Evolutionary conservation across 768 basidiomycete genomes (phyloP).

Genomic region (Mrakia blollopis): DNA sequence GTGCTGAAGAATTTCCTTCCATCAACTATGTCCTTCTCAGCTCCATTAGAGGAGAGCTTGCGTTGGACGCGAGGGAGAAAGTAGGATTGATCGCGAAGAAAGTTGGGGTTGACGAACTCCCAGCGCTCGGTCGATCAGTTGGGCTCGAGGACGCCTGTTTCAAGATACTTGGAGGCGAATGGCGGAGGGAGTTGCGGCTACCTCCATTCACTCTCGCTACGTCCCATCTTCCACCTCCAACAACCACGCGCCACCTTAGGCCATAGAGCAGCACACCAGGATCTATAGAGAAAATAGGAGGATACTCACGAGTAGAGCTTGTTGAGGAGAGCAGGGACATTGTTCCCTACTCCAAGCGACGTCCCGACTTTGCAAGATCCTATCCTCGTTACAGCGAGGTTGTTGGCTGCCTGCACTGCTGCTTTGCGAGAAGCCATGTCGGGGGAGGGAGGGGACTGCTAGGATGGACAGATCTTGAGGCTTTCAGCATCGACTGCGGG

Average conservation of each 20-base stretch:
- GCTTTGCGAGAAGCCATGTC: slow-evolving; percentile 5
- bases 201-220: not conserved
- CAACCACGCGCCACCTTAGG: too few species aligned
- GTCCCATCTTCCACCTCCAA: not conserved
- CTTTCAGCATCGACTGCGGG: too few species aligned
- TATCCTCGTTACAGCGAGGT: not conserved
- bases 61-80: slow-evolving; percentile 80
- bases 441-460: too few species aligned
- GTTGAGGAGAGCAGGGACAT: slow-evolving; percentile 26
- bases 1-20: too few species aligned
- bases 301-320: slow-evolving; percentile 29
- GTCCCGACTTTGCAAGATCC: not conserved
- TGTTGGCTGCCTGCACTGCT: not conserved
- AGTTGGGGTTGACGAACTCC: slow-evolving; percentile 89
- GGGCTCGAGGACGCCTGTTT: slow-evolving; percentile 77
- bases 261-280: not conserved
- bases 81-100: slow-evolving; percentile 82
- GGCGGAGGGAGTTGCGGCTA: not conserved
- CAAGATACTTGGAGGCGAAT: slow-evolving; percentile 61
- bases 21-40: too few species aligned
- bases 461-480: too few species aligned
- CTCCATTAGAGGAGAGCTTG: slow-evolving; percentile 53
- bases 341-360: not conserved
- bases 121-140: slow-evolving; percentile 37
- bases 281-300: not conserved